A percentile compares a stretch with the other conserved stretches of the same genome.
phyloP scores from a whole-genome alignment of 768 basidiomycete species.

The Auricularia heimuer region DNA sequence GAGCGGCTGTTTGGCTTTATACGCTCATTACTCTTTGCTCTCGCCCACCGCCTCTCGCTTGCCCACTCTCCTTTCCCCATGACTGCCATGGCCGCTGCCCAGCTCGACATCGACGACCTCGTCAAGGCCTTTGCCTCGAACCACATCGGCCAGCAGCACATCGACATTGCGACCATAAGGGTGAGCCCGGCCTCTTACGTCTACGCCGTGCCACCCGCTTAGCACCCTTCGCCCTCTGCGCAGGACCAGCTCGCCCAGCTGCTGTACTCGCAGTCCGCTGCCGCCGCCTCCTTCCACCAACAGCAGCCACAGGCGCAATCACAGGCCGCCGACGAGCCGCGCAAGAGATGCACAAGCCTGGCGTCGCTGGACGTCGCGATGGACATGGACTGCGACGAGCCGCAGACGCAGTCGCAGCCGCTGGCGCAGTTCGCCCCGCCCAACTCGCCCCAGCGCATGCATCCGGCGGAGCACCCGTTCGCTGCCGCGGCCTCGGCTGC shows the following conservation, averaged over 20 bases:
- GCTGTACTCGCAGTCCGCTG: background rate
- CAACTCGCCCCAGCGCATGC: background rate
- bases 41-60: background rate
- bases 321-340: background rate
- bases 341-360: background rate
- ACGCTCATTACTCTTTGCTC: background rate
- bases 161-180: background rate
- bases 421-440: background rate
- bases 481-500: background rate
- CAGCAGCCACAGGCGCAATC: too few relatives aligned
- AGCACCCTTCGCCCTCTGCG: background rate
- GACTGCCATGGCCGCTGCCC: background rate
- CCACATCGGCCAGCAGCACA: constrained; percentile 1
- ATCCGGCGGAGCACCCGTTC: background rate
- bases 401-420: background rate
- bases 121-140: background rate
- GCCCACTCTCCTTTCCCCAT: background rate
- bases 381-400: background rate
- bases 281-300: background rate
- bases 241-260: constrained; percentile 2
- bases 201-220: background rate
- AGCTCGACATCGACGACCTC: constrained; percentile 3
- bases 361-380: background rate
- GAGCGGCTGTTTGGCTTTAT: background rate
- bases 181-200: background rate